Conservation (phyloP, 352 stramenopile species). For the Pythium dissotocum region DNA sequence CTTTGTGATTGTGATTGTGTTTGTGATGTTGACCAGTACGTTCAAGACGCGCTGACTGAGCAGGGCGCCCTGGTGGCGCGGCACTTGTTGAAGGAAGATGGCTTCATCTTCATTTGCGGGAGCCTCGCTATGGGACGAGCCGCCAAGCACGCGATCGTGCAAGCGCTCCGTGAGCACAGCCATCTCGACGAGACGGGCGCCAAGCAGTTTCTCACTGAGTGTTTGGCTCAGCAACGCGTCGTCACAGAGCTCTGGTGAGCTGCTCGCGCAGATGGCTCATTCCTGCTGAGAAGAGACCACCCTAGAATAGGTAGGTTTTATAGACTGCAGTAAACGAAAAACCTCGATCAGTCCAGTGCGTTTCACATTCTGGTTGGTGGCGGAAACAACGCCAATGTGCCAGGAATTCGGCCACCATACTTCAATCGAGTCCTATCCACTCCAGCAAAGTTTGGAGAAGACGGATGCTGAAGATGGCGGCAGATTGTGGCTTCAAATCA, state of each 20-base stretch:
- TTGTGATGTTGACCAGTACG: conserved; percentile 42
- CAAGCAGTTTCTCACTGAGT: conserved; percentile 48
- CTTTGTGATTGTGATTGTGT: not conserved
- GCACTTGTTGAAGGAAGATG: conserved; percentile 55
- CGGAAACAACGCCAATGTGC: not conserved
- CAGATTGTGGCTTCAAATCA: too few relatives aligned
- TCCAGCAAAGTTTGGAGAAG: too few relatives aligned
- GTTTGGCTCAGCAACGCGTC: conserved; percentile 43
- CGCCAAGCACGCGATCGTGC: conserved; percentile 63
- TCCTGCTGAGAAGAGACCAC: conserved; percentile 9
- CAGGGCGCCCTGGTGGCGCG: conserved; percentile 54
- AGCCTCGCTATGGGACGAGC: conserved; percentile 75
- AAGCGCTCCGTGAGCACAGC: conserved; percentile 47
- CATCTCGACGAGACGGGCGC: conserved; percentile 35
- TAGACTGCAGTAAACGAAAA: not conserved
- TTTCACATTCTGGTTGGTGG: not conserved
- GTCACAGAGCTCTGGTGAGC: conserved; percentile 77
- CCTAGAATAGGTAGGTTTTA: not conserved
- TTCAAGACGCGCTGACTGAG: conserved; percentile 65
- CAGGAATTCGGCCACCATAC: too few relatives aligned
- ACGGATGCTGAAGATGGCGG: too few relatives aligned
- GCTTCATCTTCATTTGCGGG: conserved; percentile 80
- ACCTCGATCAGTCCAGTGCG: not conserved
- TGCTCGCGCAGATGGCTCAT: not conserved
- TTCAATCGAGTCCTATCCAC: too few relatives aligned